These are phyloP conservation scores for Solanum piurae DNA, from an alignment of 257 asterid species.

Conservation along the genomic window DNA sequence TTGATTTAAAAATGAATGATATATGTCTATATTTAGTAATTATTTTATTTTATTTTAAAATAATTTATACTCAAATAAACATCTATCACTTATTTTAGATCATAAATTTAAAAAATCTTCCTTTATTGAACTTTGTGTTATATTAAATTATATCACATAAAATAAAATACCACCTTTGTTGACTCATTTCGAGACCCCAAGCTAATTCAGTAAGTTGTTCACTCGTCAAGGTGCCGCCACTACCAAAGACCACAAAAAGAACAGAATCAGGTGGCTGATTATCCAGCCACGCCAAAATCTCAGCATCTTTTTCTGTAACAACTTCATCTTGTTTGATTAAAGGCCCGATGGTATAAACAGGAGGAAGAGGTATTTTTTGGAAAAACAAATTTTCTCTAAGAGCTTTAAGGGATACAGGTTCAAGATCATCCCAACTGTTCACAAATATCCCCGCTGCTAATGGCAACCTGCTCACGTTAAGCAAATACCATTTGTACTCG, in stretches of 20 bases:
- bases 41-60: too few relatives aligned
- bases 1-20: rapidly evolving
- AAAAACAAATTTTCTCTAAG: conserved; percentile 17
- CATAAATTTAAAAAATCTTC: too few relatives aligned
- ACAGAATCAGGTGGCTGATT: conserved; percentile 33
- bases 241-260: conserved; percentile 25
- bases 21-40: too few relatives aligned
- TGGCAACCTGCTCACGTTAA: conserved; percentile 9
- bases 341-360: conserved; percentile 31
- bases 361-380: conserved; percentile 11
- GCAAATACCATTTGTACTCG: conserved; percentile 28
- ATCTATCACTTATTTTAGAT: too few relatives aligned
- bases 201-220: conserved; percentile 32
- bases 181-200: conserved; percentile 30
- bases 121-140: too few relatives aligned
- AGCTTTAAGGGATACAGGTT: conserved; percentile 16
- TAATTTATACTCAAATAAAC: too few relatives aligned
- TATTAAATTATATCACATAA: too few relatives aligned
- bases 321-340: conserved; percentile 13
- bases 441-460: conserved; percentile 20
- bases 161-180: conserved; percentile 1
- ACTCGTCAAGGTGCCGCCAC: conserved; percentile 33
- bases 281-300: conserved; percentile 28
- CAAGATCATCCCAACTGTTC: conserved; percentile 36
- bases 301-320: not conserved